Base-by-base conservation (phyloP, 2,329 filamentous ascomycete genomes). In the Apiospora rasikravindrae region DNA sequence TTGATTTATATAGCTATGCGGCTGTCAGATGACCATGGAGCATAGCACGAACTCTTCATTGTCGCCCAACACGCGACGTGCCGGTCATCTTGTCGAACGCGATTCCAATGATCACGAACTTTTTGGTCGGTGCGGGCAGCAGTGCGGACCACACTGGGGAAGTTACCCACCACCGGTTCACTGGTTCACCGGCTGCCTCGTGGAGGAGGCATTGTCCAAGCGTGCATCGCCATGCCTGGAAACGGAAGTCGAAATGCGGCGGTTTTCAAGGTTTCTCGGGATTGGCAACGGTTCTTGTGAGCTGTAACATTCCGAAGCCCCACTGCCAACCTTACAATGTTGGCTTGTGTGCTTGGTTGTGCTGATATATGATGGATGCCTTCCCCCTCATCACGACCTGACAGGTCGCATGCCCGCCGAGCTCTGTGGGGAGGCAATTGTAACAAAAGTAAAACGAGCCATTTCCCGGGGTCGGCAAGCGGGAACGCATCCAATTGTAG, bases 251-350 rank as follows among this genome's bases (percentile, higher is more conserved):
- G 10, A 57, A 5, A 19, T 33, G 26, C 53, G 29, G 29, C 29
- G 53, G 11, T 4, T 5, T 22, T 37, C 29, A 61, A 37, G 53
- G 29, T 22, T 57, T 37, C 29, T n/a, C 19, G 33, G 57, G 19
- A n/a, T 64, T 64, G n/a, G 57, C 19, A 64, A 64, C 22, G 57
- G 57, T 22, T 19, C 33, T n/a, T 64, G 57, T 64, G 57, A 64
- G 57, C 33, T 64, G 57, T 64, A 64, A 64, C 33, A 24, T 64
- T 40, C 4, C 22, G 22, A 14, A 40, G 33, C 57, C 33, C 57
- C 57, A 64, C 57, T 40, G 13, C 10, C n/a, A n/a, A 40, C 22
- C 57, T 40, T 40, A 40, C 57, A 11, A 64, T 40, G 22, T n/a
- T 64, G 57, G 53, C 2, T 57, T 57, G 14, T n/a, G 29, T 22